A percentile compares a stretch with the other conserved stretches of the same genome.
Conservation (phyloP, 495 filamentous ascomycete species). For the Saxispiralis lemnorum region DNA sequence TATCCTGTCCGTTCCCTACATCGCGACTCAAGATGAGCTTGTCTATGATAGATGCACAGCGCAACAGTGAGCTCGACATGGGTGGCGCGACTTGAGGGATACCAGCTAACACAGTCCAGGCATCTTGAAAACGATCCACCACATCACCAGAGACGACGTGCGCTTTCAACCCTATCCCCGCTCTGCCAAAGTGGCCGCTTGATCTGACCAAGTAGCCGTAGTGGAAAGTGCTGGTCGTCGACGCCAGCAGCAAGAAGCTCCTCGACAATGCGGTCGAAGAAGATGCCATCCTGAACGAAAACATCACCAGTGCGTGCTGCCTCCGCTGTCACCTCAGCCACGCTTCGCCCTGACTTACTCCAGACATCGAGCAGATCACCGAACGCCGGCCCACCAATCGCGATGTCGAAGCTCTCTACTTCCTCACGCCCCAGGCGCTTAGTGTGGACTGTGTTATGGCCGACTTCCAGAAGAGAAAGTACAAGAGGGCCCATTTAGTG, state of each 20-base stretch:
- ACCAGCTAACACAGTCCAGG: conserved; percentile 24
- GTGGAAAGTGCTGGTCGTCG: conserved; percentile 93
- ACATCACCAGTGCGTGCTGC: conserved; percentile 61
- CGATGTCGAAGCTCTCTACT: conserved; percentile 83
- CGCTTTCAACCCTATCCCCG: conserved; percentile 9
- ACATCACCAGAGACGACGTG: conserved; percentile 43
- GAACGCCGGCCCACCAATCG: conserved; percentile 58
- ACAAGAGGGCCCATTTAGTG: conserved; percentile 54
- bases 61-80: conserved; percentile 17
- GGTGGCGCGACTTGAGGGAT: too few relatives aligned
- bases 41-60: conserved; percentile 26
- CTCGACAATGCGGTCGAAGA: conserved; percentile 77
- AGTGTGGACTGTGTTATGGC: conserved; percentile 86
- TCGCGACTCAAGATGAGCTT: conserved; percentile 19
- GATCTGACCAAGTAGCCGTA: conserved; percentile 26
- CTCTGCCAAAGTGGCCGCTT: conserved; percentile 5
- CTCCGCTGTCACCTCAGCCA: too few relatives aligned
- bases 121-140: conserved; percentile 40
- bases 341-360: conserved; percentile 20
- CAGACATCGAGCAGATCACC: conserved; percentile 87
- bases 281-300: conserved; percentile 87
- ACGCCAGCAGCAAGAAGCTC: conserved; percentile 59
- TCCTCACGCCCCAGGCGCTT: conserved; percentile 66
- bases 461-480: conserved; percentile 69
- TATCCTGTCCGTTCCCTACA: background rate